A percentile compares a stretch with the other conserved stretches of the same genome.
Conservation (phyloP, 2,329 filamentous ascomycete species). For the Colletotrichum phormii region DNA sequence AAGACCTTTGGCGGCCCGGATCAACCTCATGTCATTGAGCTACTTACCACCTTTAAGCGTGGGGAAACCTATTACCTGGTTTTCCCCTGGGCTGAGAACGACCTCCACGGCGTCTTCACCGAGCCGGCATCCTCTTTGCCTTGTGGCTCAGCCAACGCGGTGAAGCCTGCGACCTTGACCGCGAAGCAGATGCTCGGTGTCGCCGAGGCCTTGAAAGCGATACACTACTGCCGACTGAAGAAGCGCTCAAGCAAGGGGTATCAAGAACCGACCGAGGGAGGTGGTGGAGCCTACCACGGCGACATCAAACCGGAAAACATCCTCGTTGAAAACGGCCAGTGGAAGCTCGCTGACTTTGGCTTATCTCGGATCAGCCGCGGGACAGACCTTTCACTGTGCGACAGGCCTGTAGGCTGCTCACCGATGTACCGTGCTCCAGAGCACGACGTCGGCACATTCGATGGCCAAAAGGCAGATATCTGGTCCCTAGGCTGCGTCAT, state of each 20-base stretch:
- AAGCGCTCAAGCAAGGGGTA: neutral
- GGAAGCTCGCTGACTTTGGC: slow-evolving; percentile 8
- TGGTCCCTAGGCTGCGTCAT: slow-evolving; percentile 21
- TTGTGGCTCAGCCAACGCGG: neutral
- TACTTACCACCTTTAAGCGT: neutral
- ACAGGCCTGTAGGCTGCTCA: neutral
- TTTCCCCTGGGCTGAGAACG: neutral
- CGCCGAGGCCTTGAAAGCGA: neutral
- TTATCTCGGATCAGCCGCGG: neutral
- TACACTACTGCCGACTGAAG: neutral
- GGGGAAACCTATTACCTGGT: neutral
- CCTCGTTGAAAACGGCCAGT: neutral
- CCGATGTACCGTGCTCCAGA: slow-evolving; percentile 21
- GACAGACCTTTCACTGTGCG: neutral
- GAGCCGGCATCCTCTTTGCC: neutral
- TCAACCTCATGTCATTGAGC: neutral
- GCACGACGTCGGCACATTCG: neutral
- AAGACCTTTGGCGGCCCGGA: neutral
- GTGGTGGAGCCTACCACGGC: neutral
- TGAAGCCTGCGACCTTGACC: neutral
- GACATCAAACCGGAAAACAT: slow-evolving; percentile 22
- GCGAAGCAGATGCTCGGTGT: neutral
- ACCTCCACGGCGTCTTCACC: neutral
- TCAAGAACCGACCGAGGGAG: neutral
- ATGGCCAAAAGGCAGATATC: slow-evolving; percentile 11